A percentile compares a stretch with the other conserved stretches of the same genome.
Evolutionary conservation across 768 basidiomycete species (phyloP).

Genomic region (Pholiota microspora): DNA sequence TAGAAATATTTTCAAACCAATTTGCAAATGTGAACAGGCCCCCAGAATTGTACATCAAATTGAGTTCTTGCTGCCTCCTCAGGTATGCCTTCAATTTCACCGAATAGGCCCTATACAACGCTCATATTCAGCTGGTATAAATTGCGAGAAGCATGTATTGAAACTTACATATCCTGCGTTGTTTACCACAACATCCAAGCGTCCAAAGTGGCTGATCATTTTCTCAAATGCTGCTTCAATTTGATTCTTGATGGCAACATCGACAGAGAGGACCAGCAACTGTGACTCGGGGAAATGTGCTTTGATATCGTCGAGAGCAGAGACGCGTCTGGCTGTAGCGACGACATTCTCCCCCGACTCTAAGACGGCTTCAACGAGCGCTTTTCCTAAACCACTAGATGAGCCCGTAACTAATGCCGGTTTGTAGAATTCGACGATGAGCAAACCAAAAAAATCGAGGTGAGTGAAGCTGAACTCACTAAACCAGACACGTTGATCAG

Average conservation of each 20-base stretch:
- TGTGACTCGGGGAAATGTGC: not conserved
- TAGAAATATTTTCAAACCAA: slow-evolving; percentile 21
- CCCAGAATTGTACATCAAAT: slow-evolving; percentile 46
- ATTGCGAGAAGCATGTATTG: not conserved
- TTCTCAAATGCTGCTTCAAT: slow-evolving; percentile 31
- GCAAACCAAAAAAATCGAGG: not conserved
- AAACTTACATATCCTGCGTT: slow-evolving; percentile 35
- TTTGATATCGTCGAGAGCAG: not conserved
- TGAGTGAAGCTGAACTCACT: not conserved
- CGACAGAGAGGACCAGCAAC: not conserved
- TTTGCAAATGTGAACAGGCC: slow-evolving; percentile 35
- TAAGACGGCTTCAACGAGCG: not conserved
- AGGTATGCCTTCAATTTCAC: slow-evolving; percentile 33
- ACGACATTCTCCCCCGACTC: not conserved
- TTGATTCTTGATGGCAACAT: slow-evolving; percentile 10
- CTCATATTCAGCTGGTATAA: not conserved
- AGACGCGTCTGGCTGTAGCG: not conserved
- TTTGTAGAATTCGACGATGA: not conserved
- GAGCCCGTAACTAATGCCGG: not conserved
- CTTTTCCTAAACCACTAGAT: not conserved
- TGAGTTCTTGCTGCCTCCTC: slow-evolving; percentile 31
- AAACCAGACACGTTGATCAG: not conserved
- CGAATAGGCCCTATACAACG: slow-evolving; percentile 22
- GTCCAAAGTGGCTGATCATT: slow-evolving; percentile 34
- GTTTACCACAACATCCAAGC: slow-evolving; percentile 44